Conservation (phyloP, 805 yeast genomes). For the Candida boleticola region DNA sequence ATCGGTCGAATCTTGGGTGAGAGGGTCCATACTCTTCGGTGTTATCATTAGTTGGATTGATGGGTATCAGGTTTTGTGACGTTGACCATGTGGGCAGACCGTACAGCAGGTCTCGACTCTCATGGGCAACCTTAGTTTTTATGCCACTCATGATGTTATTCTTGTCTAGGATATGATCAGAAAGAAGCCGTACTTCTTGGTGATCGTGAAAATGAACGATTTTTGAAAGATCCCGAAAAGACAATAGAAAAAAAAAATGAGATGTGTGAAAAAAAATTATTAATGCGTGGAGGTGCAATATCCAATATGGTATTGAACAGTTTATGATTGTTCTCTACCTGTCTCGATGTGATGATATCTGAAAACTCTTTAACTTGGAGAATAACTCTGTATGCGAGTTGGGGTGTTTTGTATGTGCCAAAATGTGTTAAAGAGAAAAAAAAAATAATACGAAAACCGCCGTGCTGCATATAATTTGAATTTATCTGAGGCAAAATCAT, state of each 20-base stretch:
- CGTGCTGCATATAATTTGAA: background rate
- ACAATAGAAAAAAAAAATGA: too few species aligned
- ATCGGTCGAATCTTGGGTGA: conserved; percentile 34
- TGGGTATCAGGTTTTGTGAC: background rate
- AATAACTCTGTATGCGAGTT: background rate
- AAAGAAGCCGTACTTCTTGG: too few species aligned
- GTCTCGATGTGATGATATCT: too few species aligned
- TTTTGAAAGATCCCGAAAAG: too few species aligned
- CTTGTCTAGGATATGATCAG: too few species aligned
- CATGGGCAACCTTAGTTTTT: background rate
- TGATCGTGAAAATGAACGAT: too few species aligned
- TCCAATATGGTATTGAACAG: too few species aligned
- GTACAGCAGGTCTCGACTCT: conserved; percentile 2
- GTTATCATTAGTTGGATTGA: background rate
- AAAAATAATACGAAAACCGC: background rate
- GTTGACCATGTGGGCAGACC: background rate
- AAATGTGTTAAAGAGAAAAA: background rate
- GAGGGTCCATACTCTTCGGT: conserved; percentile 25
- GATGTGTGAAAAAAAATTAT: too few species aligned
- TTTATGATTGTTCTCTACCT: too few species aligned
- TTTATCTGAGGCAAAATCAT: too few species aligned
- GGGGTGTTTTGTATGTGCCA: background rate
- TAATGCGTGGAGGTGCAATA: too few species aligned
- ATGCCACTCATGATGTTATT: background rate
- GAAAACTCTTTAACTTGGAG: too few species aligned